Evolutionary conservation across 1,284 basidiomycete species (phyloP).

Genomic region (Neolentinus lepideus): DNA sequence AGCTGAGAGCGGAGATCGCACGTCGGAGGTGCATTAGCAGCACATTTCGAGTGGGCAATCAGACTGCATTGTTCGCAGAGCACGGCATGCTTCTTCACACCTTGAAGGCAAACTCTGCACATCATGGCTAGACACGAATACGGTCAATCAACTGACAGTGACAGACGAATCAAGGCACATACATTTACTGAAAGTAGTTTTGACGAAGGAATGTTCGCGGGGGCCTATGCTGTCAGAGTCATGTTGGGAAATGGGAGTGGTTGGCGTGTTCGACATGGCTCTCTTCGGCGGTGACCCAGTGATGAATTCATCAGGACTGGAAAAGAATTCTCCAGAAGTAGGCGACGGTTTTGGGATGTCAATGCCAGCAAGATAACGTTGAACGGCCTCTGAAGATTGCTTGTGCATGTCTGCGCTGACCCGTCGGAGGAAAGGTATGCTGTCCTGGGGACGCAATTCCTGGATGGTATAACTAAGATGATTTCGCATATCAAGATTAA

Average conservation of each 20-base stretch:
- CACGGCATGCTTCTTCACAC: conserved; percentile 82
- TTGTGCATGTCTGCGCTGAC: conserved; percentile 82
- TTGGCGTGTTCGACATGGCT: conserved; percentile 31
- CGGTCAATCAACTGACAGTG: conserved; percentile 13
- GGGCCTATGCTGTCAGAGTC: conserved; percentile 30
- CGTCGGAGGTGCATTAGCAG: conserved; percentile 63
- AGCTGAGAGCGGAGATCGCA: conserved; percentile 81
- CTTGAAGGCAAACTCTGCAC: conserved; percentile 78
- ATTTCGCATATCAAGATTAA: background rate
- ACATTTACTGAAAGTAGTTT: conserved; percentile 91
- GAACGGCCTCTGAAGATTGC: conserved; percentile 40
- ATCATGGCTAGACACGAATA: conserved; percentile 56
- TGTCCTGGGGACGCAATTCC: conserved; percentile 86
- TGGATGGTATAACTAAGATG: conserved; percentile 21
- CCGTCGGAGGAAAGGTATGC: conserved; percentile 87
- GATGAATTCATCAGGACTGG: conserved; percentile 15
- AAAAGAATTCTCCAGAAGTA: conserved; percentile 12
- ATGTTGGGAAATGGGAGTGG: conserved; percentile 29
- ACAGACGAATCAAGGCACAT: conserved; percentile 22
- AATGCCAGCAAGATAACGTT: conserved; percentile 39
- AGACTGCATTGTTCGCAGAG: conserved; percentile 87
- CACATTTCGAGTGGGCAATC: conserved; percentile 81
- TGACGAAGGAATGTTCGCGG: conserved; percentile 80
- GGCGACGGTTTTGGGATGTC: conserved; percentile 40
- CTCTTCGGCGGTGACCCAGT: conserved; percentile 17